Evolutionary conservation across 306 rosid species (phyloP).

Genomic region (Styphnolobium japonicum): DNA sequence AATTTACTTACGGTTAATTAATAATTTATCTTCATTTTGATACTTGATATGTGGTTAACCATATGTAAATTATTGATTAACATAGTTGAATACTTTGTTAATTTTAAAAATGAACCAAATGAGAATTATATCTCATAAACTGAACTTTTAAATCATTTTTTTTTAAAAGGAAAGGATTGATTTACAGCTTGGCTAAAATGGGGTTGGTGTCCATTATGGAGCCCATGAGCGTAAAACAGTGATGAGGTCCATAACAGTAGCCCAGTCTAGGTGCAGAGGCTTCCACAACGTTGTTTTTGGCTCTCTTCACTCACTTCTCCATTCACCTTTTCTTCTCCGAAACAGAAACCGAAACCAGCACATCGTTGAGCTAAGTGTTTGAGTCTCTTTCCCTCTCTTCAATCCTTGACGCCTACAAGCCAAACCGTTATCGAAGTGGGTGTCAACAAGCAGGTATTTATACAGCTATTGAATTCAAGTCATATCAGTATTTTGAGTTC

Average conservation of each 20-base stretch:
- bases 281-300: not conserved
- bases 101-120: no score
- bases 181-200: no score
- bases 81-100: no score
- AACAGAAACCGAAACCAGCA: no score
- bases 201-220: not conserved
- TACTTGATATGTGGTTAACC: no score
- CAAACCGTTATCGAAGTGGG: not conserved
- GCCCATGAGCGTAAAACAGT: not conserved
- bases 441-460: not conserved
- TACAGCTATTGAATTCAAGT: not conserved
- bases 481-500: not conserved
- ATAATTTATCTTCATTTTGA: no score
- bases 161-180: no score
- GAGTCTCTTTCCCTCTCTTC: not conserved
- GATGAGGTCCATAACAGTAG: not conserved
- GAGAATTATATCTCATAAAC: no score
- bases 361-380: no score
- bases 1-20: no score
- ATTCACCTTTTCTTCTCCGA: not conserved
- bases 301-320: not conserved
- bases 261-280: not conserved
- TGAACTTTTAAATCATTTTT: no score
- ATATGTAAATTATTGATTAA: no score
- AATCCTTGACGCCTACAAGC: not conserved